Conservation (phyloP, 371 early-diverging fungal genomes). For the Rhizopus arrhizus region DNA sequence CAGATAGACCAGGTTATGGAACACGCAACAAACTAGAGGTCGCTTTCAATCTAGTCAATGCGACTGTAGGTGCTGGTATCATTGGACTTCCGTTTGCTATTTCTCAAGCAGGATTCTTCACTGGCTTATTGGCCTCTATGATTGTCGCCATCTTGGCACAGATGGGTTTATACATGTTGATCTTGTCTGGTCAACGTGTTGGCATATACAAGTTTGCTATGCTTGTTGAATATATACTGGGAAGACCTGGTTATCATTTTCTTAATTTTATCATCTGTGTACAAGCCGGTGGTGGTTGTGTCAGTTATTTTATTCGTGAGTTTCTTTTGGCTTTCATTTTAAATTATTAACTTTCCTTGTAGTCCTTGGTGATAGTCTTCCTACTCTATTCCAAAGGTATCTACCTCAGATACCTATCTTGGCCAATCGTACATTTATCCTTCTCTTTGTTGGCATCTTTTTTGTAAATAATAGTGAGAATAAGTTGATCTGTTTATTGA, state of each 20-base stretch:
- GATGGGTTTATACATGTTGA: constrained; percentile 55
- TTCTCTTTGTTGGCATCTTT: constrained; percentile 40
- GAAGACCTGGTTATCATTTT: constrained; percentile 53
- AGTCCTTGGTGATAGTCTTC: constrained; percentile 63
- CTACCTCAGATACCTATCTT: constrained; percentile 39
- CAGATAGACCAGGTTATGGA: constrained; percentile 53
- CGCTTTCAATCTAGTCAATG: constrained; percentile 61
- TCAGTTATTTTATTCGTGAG: constrained; percentile 57
- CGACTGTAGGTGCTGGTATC: constrained; percentile 63
- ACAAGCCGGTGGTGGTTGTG: constrained; percentile 51
- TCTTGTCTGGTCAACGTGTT: constrained; percentile 54
- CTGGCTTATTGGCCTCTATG: constrained; percentile 52
- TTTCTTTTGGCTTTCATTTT: not conserved
- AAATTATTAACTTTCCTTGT: constrained; percentile 3
- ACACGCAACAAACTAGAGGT: constrained; percentile 42
- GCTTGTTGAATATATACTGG: constrained; percentile 58
- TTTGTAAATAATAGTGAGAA: constrained; percentile 32
- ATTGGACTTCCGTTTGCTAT: constrained; percentile 57
- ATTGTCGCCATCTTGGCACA: constrained; percentile 54
- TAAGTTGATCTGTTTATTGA: not conserved
- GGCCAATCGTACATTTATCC: constrained; percentile 42
- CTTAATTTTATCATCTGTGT: constrained; percentile 56
- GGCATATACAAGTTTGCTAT: constrained; percentile 56
- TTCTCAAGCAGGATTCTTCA: constrained; percentile 55
- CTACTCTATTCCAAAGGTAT: constrained; percentile 49